These are phyloP conservation scores for Mallotus nudiflorus DNA, from an alignment of 345 rosid genomes.

Conservation along the genomic window DNA sequence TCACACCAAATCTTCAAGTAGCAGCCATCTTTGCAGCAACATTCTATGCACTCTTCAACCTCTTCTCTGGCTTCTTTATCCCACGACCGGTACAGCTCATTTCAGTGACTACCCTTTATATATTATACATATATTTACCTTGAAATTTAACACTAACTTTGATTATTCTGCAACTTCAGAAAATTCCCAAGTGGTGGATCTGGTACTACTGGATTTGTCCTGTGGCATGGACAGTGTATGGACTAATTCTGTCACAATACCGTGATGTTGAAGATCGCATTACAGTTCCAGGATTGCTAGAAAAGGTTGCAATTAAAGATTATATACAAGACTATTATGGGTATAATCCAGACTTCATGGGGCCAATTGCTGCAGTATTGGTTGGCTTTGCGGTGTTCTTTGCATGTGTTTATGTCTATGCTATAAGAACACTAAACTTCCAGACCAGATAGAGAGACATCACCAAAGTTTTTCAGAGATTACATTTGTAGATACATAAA, in stretches of 20 bases:
- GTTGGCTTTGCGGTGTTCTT: slow-evolving; percentile 25
- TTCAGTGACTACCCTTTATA: neutral
- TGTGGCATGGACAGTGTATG: slow-evolving; percentile 37
- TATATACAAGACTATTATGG: slow-evolving; percentile 32
- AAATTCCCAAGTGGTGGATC: slow-evolving; percentile 40
- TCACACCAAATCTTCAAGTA: slow-evolving; percentile 34
- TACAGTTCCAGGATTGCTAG: neutral
- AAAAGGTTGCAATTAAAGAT: slow-evolving; percentile 7
- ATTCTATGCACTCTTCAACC: slow-evolving; percentile 26
- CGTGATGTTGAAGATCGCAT: slow-evolving; percentile 17
- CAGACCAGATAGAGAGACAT: slow-evolving; percentile 19
- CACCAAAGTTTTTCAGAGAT: too few relatives aligned
- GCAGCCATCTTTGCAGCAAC: slow-evolving; percentile 36
- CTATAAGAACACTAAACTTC: slow-evolving; percentile 32
- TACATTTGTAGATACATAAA: too few relatives aligned
- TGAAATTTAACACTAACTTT: neutral
- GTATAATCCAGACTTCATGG: slow-evolving; percentile 23
- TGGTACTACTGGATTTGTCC: slow-evolving; percentile 38
- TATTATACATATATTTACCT: neutral
- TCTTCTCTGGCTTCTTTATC: slow-evolving; percentile 36
- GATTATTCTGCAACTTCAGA: slow-evolving; percentile 1
- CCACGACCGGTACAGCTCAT: slow-evolving; percentile 29
- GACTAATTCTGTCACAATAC: slow-evolving; percentile 28
- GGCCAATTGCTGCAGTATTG: slow-evolving; percentile 24
- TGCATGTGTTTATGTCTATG: slow-evolving; percentile 28